Base-by-base conservation (phyloP, 306 rosid genomes). In the Quercus parvula region DNA sequence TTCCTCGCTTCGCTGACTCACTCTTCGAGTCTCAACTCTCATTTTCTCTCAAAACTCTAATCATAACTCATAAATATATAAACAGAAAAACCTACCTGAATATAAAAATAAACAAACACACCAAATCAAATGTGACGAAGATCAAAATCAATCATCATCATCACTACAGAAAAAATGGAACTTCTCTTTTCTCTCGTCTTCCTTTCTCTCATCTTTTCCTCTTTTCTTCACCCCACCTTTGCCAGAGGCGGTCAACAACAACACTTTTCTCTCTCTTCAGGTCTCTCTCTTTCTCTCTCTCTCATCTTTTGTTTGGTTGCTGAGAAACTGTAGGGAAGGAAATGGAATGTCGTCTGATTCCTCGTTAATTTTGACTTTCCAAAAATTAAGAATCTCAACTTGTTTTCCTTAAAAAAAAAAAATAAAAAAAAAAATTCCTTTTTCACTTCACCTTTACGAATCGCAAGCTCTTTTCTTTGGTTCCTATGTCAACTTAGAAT, bases 231-330 rank as follows among this genome's bases (percentile, higher is more conserved):
- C 35, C 59, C 33, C 30, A 84, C 83, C 25, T 17, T 75, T 69
- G 95, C 97, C 14, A 81, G 86, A 79, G 97, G 91, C 69, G 84
- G 86, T 57, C 78, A 55, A 19, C 69, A 19, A 12, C 54, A 49
- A 2, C 46, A 0, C 14, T 70, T 62, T 81, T 72, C 84, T 62
- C 5, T 75, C 63, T 54, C 81, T 59, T 54, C 91, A 89, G 98
- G 97, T 92, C 54, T 78, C 55, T 51, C 25, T 30, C 7, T 5
- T 10, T 14, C 51, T 54, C 38, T 31, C 9, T 46, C 5, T 46
- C 41, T 52, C 33, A 1, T 54, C 38, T 58, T 66, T 25, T 70
- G 12, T 51, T 68, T 38, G 56, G 58, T n/a, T 72, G 81, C 75
- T 15, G 51, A 24, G 62, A 54, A 70, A 68, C 17, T 35, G 41